Evolutionary conservation across 148 eudicot species (phyloP), one percentile per base, ranked within the genome.

Genomic region (Tetragonia tetragonoides): DNA sequence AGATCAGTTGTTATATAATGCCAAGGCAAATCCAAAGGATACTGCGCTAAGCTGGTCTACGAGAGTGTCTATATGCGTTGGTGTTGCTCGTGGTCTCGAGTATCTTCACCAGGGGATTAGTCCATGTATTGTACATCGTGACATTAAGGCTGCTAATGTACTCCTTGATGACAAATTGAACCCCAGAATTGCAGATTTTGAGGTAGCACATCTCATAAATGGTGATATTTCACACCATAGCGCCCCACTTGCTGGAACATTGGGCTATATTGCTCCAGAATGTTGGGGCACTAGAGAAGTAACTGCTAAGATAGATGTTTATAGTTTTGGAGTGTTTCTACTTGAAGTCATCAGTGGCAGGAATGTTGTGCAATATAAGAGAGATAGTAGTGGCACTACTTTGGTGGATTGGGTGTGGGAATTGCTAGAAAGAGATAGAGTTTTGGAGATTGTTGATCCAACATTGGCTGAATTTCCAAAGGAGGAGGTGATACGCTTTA

Each of bases 361-460:
- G 81, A 81, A 44, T 37, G 63, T 38, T 20, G 4, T 0, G 0
- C 34, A 51, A 8, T 49, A 49, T 65, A 6, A 3, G 64, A 16
- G 16, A 37, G 73, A 66, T 14, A 51, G 20, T 23, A 53, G 3
- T 14, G 78, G 28, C 37, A 42, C 49, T 28, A 61, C 81, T 77
- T 82, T 91, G 46, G 85, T 91, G 62, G 87, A 82, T 79, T 87
- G 91, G 93, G 91, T 87, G 75, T 87, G 91, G 92, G 81, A 85
- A 64, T 84, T 85, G 18, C 86, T 77, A 82, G 88, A 82, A 54
- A 79, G 80, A 71, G 85, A 79, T 28, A 81, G 87, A 76, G 82
- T 87, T 68, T 47, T 79, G 28, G 91, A 89, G 46, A 73, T 89
- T 42, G 87, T 91, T 20, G 95, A 91, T 74, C 91, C 88, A 4